Evolutionary conservation across 2,329 filamentous ascomycete species (phyloP), one percentile per base, ranked within the genome.

Genomic region (Chaetomiaceae sp.): DNA sequence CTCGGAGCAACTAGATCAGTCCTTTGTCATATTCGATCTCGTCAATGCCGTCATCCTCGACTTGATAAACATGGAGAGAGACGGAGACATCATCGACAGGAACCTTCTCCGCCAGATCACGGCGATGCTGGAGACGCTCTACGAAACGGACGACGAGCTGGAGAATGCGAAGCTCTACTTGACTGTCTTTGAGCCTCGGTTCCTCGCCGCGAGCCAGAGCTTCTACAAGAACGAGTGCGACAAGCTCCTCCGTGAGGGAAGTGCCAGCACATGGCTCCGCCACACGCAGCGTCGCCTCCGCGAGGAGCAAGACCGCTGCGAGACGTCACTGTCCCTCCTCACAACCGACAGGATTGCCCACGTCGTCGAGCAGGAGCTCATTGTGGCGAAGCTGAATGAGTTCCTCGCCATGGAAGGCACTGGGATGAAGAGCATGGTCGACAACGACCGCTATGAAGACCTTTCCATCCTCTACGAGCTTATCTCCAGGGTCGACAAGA

Each of bases 51-150:
- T 96, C 14, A 80, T 97, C 27, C 78, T 97, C 3, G 91, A 96
- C 59, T 89, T 96, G 71, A 88, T 99, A 60, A 83, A 88, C 57
- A 91, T 96, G 84, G 94, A 97, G 69, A 80, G 94, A 25, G 85
- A 91, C 54, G 94, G 92, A 25, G 91, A 96, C 63, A 81, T 89
- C 14, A 91, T 97, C 56, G 89, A 97, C 68, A 85, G 88, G 61
- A 81, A 83, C 33, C 76, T 96, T 4, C 83, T 97, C 61, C 87
- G 89, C 60, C 87, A 88, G 47, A 92, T 89, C 66, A 81, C 90
- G 3, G 85, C 88, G 62, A 96, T 99, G 91, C 78, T 99, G 6
- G 92, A 95, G 66, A 83, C 83, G 7, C 77, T 99, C 0, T 95
- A 96, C 67, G 88, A 95, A 68, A 85, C 84, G 0, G 82, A 91